Conservation (phyloP, 2,329 filamentous ascomycete species). For the Annulohypoxylon truncatum region DNA sequence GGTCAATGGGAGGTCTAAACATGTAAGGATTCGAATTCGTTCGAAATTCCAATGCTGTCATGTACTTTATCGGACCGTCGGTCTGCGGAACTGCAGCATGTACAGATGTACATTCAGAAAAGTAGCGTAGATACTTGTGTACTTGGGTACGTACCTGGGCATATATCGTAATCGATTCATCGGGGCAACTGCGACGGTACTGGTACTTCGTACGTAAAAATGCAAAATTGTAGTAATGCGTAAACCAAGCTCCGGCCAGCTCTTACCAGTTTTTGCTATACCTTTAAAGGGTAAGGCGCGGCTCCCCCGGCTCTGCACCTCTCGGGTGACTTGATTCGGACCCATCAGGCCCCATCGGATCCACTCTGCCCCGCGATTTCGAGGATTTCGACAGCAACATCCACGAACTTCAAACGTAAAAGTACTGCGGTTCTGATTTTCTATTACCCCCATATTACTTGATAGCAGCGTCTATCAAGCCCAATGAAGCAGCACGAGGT, state of each 20-base stretch:
- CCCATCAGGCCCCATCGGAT: conserved; percentile 13
- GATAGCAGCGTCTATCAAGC: conserved; percentile 46
- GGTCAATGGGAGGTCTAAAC: background rate
- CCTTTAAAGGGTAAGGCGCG: conserved; percentile 29
- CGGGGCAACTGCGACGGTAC: conserved; percentile 12
- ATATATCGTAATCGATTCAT: conserved; percentile 3
- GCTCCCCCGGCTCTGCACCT: conserved; percentile 37
- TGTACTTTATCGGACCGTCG: conserved; percentile 6
- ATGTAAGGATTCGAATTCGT: background rate
- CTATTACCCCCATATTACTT: conserved; percentile 53
- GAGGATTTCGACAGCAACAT: conserved; percentile 30
- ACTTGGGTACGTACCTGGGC: background rate
- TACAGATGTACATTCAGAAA: background rate
- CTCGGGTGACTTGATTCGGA: conserved; percentile 39
- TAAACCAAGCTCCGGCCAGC: background rate
- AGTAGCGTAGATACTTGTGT: background rate
- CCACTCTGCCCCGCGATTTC: conserved; percentile 46
- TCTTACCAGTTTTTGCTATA: conserved; percentile 15
- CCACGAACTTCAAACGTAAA: conserved; percentile 39
- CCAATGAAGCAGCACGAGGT: conserved; percentile 44
- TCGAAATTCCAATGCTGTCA: background rate
- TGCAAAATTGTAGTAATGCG: conserved; percentile 13
- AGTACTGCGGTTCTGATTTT: conserved; percentile 42
- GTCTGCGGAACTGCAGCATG: background rate
- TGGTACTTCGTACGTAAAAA: conserved; percentile 35